Percentiles rank a stretch among this genome's conserved stretches.
These are phyloP conservation scores for Melastoma malabathricum DNA, from an alignment of 345 rosid genomes.

Conservation along the genomic window DNA sequence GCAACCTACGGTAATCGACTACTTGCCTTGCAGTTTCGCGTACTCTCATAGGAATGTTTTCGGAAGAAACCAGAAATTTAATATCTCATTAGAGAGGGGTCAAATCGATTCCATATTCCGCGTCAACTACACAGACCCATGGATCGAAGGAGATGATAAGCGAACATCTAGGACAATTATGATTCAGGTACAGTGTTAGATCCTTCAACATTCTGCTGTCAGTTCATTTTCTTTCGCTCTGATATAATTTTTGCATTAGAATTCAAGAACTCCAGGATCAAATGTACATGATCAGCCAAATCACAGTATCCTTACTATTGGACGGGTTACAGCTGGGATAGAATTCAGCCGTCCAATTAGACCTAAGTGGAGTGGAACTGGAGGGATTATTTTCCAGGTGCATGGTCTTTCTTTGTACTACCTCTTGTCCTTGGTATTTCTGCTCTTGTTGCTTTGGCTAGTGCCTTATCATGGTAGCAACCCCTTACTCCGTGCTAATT, in stretches of 20 bases:
- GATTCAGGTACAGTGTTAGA: constrained; percentile 55
- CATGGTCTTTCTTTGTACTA: background rate
- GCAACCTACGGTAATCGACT: too few relatives aligned
- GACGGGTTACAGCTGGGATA: constrained; percentile 63
- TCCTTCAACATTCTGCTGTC: too few relatives aligned
- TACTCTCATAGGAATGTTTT: constrained; percentile 90
- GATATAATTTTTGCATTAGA: constrained; percentile 16
- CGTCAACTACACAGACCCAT: constrained; percentile 88
- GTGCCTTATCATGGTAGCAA: background rate
- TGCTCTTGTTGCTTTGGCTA: background rate
- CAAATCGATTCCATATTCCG: constrained; percentile 93
- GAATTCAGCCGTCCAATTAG: constrained; percentile 87
- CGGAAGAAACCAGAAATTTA: constrained; percentile 88
- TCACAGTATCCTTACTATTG: constrained; percentile 58
- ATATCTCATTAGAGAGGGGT: constrained; percentile 80
- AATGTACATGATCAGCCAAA: constrained; percentile 81
- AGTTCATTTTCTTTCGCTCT: constrained; percentile 1
- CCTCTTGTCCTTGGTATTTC: background rate
- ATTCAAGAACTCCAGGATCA: constrained; percentile 91
- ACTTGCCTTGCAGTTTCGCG: constrained; percentile 64
- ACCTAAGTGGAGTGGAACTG: constrained; percentile 95
- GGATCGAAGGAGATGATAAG: constrained; percentile 98
- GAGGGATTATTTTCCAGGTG: constrained; percentile 85
- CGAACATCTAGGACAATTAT: constrained; percentile 78
- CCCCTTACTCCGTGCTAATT: too few relatives aligned